Percentiles rank a stretch among this genome's conserved stretches.
Evolutionary conservation across 176 grass and related monocot species (phyloP).

Genomic region (Miscanthus lutarioriparius): DNA sequence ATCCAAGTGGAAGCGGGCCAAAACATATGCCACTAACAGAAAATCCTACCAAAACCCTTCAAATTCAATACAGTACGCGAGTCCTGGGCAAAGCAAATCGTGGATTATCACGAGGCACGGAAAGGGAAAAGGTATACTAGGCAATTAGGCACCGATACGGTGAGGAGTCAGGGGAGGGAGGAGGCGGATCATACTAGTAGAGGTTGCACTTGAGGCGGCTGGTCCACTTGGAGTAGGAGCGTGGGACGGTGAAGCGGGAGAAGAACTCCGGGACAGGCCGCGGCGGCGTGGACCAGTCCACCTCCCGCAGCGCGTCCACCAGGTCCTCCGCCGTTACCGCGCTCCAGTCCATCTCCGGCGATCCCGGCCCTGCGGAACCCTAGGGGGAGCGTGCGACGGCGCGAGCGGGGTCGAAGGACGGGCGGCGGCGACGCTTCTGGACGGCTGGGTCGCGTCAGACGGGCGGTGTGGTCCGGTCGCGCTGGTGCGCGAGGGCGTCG

Average conservation of each 20-base stretch:
- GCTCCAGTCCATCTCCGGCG: conserved; percentile 92
- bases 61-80: background rate
- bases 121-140: background rate
- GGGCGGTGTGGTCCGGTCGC: background rate
- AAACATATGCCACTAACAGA: background rate
- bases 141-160: background rate
- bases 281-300: conserved; percentile 96
- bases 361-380: conserved; percentile 26
- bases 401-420: background rate
- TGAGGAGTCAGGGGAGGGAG: background rate
- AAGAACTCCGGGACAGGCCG: conserved; percentile 96
- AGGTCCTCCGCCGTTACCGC: conserved; percentile 97
- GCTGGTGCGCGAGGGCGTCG: conserved; percentile 14
- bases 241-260: conserved; percentile 91
- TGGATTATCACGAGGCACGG: background rate
- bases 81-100: conserved; percentile 16
- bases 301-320: conserved; percentile 91
- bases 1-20: background rate
- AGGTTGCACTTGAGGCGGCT: conserved; percentile 99
- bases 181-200: conserved; percentile 79
- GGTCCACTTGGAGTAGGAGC: conserved; percentile 99
- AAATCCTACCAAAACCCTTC: too few relatives aligned
- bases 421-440: background rate
- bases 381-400: background rate
- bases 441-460: background rate